Percentiles rank a stretch among this genome's conserved stretches.
These are phyloP conservation scores for Beauveria varroae DNA, from an alignment of 2,329 filamentous ascomycete genomes.

Conservation along the genomic window DNA sequence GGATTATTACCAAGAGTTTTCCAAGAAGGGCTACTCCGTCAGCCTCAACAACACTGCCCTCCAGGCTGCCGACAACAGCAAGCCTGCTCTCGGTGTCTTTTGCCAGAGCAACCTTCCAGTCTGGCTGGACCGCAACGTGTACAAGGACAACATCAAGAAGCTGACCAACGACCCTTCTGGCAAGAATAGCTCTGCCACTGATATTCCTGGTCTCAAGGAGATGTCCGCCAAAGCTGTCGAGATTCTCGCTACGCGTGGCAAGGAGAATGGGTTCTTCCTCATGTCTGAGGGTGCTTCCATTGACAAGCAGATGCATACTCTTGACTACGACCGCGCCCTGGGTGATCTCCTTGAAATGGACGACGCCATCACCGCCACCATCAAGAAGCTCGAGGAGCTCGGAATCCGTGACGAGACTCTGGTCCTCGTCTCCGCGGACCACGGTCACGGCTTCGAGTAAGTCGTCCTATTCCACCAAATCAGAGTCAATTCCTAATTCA, in stretches of 20 bases:
- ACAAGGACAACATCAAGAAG: slow-evolving; percentile 58
- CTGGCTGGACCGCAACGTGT: slow-evolving; percentile 82
- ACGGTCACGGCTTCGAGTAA: slow-evolving; percentile 77
- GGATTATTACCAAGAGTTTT: slow-evolving; percentile 74
- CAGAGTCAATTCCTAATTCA: slow-evolving; percentile 4
- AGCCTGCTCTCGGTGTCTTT: slow-evolving; percentile 71
- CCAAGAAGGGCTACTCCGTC: slow-evolving; percentile 63
- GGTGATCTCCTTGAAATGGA: slow-evolving; percentile 81
- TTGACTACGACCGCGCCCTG: slow-evolving; percentile 80
- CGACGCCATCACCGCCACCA: slow-evolving; percentile 70
- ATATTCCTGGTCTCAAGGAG: slow-evolving; percentile 77
- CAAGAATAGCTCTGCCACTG: slow-evolving; percentile 53
- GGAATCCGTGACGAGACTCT: slow-evolving; percentile 67
- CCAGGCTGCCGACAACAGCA: slow-evolving; percentile 44
- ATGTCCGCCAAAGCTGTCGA: slow-evolving; percentile 87
- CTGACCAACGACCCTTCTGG: slow-evolving; percentile 65
- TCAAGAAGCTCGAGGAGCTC: slow-evolving; percentile 59
- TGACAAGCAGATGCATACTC: slow-evolving; percentile 82
- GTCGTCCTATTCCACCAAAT: slow-evolving; percentile 7
- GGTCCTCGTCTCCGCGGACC: slow-evolving; percentile 76
- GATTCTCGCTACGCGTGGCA: slow-evolving; percentile 59
- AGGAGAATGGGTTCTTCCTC: slow-evolving; percentile 72
- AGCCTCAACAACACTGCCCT: slow-evolving; percentile 69
- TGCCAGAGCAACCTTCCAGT: slow-evolving; percentile 67
- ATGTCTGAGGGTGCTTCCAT: slow-evolving; percentile 83